Conservation (phyloP, 208 protist genomes). For the Trypanosoma boissoni region DNA sequence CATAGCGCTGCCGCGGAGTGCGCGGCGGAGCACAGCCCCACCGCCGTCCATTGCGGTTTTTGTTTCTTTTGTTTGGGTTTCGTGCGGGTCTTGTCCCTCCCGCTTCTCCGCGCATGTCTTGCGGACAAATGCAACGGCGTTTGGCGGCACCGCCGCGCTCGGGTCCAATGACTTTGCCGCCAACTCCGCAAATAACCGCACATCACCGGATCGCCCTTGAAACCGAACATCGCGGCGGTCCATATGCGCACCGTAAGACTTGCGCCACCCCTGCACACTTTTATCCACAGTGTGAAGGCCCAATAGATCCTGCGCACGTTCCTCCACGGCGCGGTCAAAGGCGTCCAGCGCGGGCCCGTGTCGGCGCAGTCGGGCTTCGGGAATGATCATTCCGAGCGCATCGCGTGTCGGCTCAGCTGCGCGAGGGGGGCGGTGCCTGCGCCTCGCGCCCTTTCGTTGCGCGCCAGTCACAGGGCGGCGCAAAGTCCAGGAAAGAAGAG, state of each 20-base stretch:
- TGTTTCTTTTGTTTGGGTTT: background rate
- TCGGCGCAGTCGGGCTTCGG: conserved; percentile 24
- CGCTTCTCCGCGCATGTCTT: background rate
- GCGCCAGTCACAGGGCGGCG: background rate
- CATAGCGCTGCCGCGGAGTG: background rate
- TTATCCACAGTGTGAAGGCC: background rate
- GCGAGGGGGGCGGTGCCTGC: too few relatives aligned
- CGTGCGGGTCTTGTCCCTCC: too few relatives aligned
- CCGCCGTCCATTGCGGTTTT: background rate
- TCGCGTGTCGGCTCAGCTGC: too few relatives aligned
- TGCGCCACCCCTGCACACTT: background rate
- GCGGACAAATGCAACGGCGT: conserved; percentile 20
- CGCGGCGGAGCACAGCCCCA: conserved; percentile 11
- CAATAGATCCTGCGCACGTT: conserved; percentile 23
- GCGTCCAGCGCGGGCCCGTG: conserved; percentile 12
- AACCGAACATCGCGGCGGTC: conserved; percentile 26
- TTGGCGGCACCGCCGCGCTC: background rate
- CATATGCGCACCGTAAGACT: conserved; percentile 19
- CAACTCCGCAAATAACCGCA: conserved; percentile 22
- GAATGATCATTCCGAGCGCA: conserved; percentile 31
- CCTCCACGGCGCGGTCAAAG: conserved; percentile 28
- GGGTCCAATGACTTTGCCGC: conserved; percentile 7
- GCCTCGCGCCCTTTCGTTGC: too few relatives aligned
- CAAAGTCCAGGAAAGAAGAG: background rate
- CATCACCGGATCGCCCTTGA: conserved; percentile 18